phyloP scores from a whole-genome alignment of 192 early-diverging fungal genomes.

The Coemansia sp. region DNA sequence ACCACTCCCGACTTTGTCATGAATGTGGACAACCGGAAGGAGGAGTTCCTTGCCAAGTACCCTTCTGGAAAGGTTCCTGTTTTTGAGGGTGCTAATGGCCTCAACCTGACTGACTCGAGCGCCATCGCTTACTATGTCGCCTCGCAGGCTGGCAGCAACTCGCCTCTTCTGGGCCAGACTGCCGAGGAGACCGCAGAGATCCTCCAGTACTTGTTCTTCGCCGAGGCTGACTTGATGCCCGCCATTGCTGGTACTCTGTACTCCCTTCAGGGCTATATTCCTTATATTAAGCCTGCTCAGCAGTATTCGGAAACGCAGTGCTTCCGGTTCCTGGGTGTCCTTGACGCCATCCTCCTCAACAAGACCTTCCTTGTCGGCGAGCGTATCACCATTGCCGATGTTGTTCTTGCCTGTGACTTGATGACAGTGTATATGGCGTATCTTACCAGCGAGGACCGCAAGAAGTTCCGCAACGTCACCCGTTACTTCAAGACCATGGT shows the following conservation, averaged over 20 bases:
- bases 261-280: neutral
- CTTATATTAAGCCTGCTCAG: constrained; percentile 61
- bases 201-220: constrained; percentile 63
- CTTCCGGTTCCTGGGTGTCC: constrained; percentile 61
- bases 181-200: constrained; percentile 62
- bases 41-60: constrained; percentile 90
- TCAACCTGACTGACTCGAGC: constrained; percentile 74
- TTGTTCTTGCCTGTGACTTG: constrained; percentile 59
- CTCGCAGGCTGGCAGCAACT: constrained; percentile 38
- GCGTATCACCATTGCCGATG: constrained; percentile 88
- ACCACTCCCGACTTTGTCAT: constrained; percentile 62
- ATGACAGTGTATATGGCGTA: constrained; percentile 35
- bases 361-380: constrained; percentile 78
- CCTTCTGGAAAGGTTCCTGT: constrained; percentile 88
- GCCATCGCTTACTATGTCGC: constrained; percentile 90
- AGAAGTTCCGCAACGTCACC: constrained; percentile 81
- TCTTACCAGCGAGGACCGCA: constrained; percentile 72
- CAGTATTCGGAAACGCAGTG: constrained; percentile 70
- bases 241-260: constrained; percentile 42
- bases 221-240: constrained; percentile 57
- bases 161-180: constrained; percentile 60
- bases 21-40: constrained; percentile 71
- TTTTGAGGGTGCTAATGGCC: constrained; percentile 81
- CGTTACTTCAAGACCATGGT: constrained; percentile 91
- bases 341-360: constrained; percentile 79